Evolutionary conservation across 1,139 yeast species (phyloP).

Genomic region (Yamadazyma trypodendri): DNA sequence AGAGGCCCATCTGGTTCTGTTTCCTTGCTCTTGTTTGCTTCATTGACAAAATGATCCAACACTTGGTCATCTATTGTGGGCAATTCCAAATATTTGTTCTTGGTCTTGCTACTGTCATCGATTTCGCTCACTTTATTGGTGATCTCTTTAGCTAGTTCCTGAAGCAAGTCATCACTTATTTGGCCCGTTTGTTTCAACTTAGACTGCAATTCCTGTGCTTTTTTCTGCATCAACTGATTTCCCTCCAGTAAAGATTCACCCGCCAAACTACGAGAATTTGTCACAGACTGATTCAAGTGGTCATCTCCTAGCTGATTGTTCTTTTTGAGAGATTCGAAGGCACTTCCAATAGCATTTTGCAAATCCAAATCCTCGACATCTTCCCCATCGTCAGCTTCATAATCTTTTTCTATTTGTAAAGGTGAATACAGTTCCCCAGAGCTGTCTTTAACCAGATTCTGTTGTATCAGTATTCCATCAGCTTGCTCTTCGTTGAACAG

Average conservation of each 20-base stretch:
- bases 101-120: constrained; percentile 12
- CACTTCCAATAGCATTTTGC: constrained; percentile 34
- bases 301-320: constrained; percentile 9
- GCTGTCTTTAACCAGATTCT: constrained; percentile 1
- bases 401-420: constrained; percentile 15
- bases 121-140: constrained; percentile 33
- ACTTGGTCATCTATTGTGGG: constrained; percentile 42
- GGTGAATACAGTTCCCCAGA: constrained; percentile 12
- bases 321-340: constrained; percentile 28
- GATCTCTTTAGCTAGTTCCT: constrained; percentile 34
- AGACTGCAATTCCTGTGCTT: neutral
- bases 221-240: neutral
- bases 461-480: too few relatives aligned
- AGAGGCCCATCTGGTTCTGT: constrained; percentile 1
- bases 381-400: constrained; percentile 4
- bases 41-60: constrained; percentile 38
- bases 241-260: neutral
- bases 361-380: constrained; percentile 22
- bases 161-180: constrained; percentile 25
- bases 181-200: constrained; percentile 8
- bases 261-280: constrained; percentile 11
- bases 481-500: too few relatives aligned
- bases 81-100: constrained; percentile 14
- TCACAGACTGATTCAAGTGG: constrained; percentile 12
- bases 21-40: constrained; percentile 23